Base-by-base conservation (phyloP, 805 yeast species). In the Metschnikowia lunata region DNA sequence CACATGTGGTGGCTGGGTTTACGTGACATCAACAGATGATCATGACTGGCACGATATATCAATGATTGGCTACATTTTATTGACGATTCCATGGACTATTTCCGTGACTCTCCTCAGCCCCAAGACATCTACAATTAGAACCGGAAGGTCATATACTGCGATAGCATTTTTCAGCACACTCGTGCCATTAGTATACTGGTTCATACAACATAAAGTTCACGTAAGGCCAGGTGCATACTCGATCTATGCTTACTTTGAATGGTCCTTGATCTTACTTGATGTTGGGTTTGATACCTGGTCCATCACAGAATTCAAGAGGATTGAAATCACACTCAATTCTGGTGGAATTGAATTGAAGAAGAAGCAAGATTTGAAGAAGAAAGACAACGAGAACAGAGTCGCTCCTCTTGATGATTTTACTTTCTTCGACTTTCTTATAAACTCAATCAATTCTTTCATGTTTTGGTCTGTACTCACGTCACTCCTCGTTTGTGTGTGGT, bases 1-100 rank as follows among this genome's bases (percentile, higher is more conserved):
- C 44, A 84, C 96, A 1, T 93, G 98, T 60, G 99, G 99, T 59
- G 98, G 98, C 10, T 93, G 98, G 97, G 96, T 95, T 7, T 93
- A 93, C 61, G 85, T 93, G 50, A 93, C 99, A 1, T 86, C 96
- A 7, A 88, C 97, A 1, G 99, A 93, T 63, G 97, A 93, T 62
- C 98, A 91, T 56, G 96, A 91, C 64, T 82, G 84, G 70, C 99
- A 93, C 62, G 98, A 93, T 60, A 80, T 93, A 35, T 91, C 91
- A 62, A 93, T 93, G 99, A 88, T 93, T 48, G 62, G 84, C 26
- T 93, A 93, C 66, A 85, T 93, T 46, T 77, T 89, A 1, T 72
- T 91, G 49, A 90, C 98, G 1, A 71, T 91, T 32, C 99, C 99
- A 1, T 93, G 97, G 97, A 85, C 88, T 39, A 63, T 82, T 18